Percentiles rank a stretch among this genome's conserved stretches.
Conservation (phyloP, 108 stramenopile genomes). For the Nitzschia putrida region DNA sequence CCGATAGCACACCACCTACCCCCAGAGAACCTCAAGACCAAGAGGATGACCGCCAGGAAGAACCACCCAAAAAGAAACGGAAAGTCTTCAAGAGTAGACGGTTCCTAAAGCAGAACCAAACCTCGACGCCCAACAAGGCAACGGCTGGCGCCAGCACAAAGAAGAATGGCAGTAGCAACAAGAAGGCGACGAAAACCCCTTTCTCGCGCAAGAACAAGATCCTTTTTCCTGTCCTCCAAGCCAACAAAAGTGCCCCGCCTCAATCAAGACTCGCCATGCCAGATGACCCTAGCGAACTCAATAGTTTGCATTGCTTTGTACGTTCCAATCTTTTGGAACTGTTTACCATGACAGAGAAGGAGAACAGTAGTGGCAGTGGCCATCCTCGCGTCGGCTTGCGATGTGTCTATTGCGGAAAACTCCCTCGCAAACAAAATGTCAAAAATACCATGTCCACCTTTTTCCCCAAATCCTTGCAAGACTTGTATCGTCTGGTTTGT, state of each 20-base stretch:
- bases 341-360: constrained; percentile 24
- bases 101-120: too few relatives aligned
- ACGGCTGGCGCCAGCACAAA: too few relatives aligned
- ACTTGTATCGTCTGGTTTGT: constrained; percentile 42
- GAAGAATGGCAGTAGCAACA: too few relatives aligned
- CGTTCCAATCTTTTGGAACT: constrained; percentile 47
- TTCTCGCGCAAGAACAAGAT: too few relatives aligned
- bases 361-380: neutral
- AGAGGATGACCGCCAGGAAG: constrained; percentile 2
- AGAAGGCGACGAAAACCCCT: too few relatives aligned
- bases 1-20: too few relatives aligned
- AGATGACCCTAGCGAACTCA: constrained; percentile 33
- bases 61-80: constrained; percentile 11
- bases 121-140: too few relatives aligned
- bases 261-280: constrained; percentile 28
- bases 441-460: constrained; percentile 40
- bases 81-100: neutral
- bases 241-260: neutral
- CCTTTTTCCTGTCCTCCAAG: too few relatives aligned
- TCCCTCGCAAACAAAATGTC: constrained; percentile 11
- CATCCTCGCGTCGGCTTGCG: constrained; percentile 37
- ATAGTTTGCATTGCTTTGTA: constrained; percentile 51
- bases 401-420: constrained; percentile 34
- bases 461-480: constrained; percentile 45
- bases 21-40: too few relatives aligned